Conservation (phyloP, 768 basidiomycete species). For the Boletus subparvulus region DNA sequence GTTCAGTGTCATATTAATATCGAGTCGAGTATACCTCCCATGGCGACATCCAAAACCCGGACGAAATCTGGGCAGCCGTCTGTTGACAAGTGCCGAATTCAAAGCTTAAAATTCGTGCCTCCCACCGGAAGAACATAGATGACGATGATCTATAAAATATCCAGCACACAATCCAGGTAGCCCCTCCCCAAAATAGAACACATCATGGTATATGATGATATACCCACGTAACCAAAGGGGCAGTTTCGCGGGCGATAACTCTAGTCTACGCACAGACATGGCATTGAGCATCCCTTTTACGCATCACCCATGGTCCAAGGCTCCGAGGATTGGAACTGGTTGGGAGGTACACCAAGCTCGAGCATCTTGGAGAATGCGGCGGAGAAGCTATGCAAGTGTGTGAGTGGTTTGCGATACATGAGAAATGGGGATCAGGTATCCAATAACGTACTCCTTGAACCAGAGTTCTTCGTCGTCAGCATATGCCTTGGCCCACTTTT, state of each 20-base stretch:
- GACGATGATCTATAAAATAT: background rate
- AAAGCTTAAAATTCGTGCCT: too few relatives aligned
- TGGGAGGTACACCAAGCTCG: slow-evolving; percentile 87
- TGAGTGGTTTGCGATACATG: background rate
- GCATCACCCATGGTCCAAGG: slow-evolving; percentile 62
- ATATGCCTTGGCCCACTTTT: slow-evolving; percentile 83
- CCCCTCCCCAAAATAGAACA: background rate
- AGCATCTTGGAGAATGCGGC: slow-evolving; percentile 74
- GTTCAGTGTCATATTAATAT: too few relatives aligned
- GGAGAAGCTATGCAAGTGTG: slow-evolving; percentile 67
- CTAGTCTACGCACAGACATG: background rate
- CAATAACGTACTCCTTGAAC: slow-evolving; percentile 82
- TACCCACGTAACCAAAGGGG: background rate
- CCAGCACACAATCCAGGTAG: background rate
- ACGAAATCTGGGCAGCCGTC: too few relatives aligned
- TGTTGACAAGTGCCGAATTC: too few relatives aligned
- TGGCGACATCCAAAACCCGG: too few relatives aligned
- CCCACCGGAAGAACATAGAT: too few relatives aligned
- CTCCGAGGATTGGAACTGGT: slow-evolving; percentile 72
- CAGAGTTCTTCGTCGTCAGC: slow-evolving; percentile 82
- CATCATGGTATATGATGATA: background rate
- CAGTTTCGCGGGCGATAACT: background rate
- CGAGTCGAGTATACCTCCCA: too few relatives aligned
- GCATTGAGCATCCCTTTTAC: slow-evolving; percentile 28
- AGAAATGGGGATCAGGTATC: background rate